phyloP scores from a whole-genome alignment of 768 basidiomycete species.

The Tricholoma hemisulphureum region DNA sequence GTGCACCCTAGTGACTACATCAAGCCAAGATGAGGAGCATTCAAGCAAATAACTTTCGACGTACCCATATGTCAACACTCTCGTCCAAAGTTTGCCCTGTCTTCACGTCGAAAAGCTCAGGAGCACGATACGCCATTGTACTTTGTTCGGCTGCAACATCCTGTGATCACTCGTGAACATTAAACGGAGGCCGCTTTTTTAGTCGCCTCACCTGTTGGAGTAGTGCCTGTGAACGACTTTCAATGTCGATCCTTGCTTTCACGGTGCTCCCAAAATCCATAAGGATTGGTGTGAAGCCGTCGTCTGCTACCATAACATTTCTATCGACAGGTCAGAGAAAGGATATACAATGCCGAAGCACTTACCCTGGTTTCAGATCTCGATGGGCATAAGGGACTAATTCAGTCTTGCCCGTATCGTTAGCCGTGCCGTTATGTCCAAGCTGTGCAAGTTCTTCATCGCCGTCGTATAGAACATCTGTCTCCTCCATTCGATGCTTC shows the following conservation, averaged over 20 bases:
- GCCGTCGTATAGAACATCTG: slow-evolving; percentile 73
- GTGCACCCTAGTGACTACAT: slow-evolving; percentile 93
- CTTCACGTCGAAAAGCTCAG: slow-evolving; percentile 97
- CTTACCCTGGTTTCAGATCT: slow-evolving; percentile 94
- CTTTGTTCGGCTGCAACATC: slow-evolving; percentile 98
- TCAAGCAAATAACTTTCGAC: slow-evolving; percentile 19
- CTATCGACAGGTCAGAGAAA: slow-evolving; percentile 37
- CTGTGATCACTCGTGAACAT: slow-evolving; percentile 30
- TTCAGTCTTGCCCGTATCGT: slow-evolving; percentile 30
- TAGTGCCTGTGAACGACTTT: slow-evolving; percentile 83
- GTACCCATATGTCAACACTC: slow-evolving; percentile 95
- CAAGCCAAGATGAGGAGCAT: background rate
- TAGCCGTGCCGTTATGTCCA: slow-evolving; percentile 40
- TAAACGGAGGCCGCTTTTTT: background rate
- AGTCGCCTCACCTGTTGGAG: slow-evolving; percentile 68
- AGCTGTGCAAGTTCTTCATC: slow-evolving; percentile 63
- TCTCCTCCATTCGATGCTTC: slow-evolving; percentile 47
- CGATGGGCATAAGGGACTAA: slow-evolving; percentile 92
- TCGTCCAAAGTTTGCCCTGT: slow-evolving; percentile 85
- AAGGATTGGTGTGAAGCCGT: slow-evolving; percentile 80
- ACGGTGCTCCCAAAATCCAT: slow-evolving; percentile 98
- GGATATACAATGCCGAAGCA: slow-evolving; percentile 8
- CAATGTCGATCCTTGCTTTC: slow-evolving; percentile 80
- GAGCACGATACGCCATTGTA: slow-evolving; percentile 97
- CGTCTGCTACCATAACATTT: slow-evolving; percentile 96